phyloP scores from a whole-genome alignment of 805 yeast species.

The Candida parachauliodes region DNA sequence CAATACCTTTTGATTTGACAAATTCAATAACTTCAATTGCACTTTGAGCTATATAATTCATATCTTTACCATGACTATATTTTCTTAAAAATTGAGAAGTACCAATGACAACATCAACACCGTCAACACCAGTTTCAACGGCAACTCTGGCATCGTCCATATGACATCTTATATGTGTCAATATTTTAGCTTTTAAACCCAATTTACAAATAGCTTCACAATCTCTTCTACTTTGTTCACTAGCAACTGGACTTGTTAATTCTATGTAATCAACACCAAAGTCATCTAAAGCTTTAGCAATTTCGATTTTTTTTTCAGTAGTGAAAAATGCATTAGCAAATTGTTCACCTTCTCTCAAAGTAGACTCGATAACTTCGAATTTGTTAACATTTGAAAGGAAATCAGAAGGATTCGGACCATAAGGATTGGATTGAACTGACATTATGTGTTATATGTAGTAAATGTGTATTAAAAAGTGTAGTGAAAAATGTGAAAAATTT shows the following conservation, averaged over 20 bases:
- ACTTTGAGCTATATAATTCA: slow-evolving; percentile 54
- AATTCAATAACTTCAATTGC: slow-evolving; percentile 59
- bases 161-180: slow-evolving; percentile 60
- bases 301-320: slow-evolving; percentile 53
- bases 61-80: slow-evolving; percentile 58
- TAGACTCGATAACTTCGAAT: slow-evolving; percentile 54
- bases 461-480: neutral
- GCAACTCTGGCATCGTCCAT: slow-evolving; percentile 61
- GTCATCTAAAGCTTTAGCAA: slow-evolving; percentile 58
- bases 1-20: slow-evolving; percentile 58
- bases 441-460: slow-evolving; percentile 2
- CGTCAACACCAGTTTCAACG: slow-evolving; percentile 61
- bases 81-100: slow-evolving; percentile 56
- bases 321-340: slow-evolving; percentile 61
- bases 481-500: slow-evolving; percentile 2
- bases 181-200: slow-evolving; percentile 54
- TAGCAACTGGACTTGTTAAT: slow-evolving; percentile 57
- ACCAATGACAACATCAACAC: slow-evolving; percentile 60
- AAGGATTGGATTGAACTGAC: slow-evolving; percentile 40
- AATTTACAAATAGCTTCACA: slow-evolving; percentile 59
- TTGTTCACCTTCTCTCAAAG: slow-evolving; percentile 63
- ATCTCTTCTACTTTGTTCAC: slow-evolving; percentile 54
- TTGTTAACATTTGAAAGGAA: slow-evolving; percentile 51
- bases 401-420: slow-evolving; percentile 59
- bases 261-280: slow-evolving; percentile 62